Evolutionary conservation across 208 protist genomes (phyloP), one percentile per base, ranked within the genome.

Genomic region (Wallacemonas sp.): DNA sequence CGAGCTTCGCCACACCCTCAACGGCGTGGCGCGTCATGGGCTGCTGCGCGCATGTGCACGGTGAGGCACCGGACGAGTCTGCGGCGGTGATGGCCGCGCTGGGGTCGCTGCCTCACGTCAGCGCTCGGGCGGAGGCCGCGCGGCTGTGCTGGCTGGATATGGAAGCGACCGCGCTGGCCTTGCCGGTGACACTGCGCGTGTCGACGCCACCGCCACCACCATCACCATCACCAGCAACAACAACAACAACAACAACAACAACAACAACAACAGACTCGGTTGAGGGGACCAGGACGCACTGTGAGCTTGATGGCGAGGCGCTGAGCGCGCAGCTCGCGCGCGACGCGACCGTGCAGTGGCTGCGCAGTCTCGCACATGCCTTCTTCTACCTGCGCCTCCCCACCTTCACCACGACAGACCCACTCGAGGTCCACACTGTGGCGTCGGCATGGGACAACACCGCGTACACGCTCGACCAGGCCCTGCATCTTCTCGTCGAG

Each of bases 281-380:
- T n/a, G n/a, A n/a, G n/a, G 10, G 12, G 10, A 48, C 42, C 11
- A 12, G 8, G 36, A 4, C 36, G 36, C 36, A 23, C 11, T 22
- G 42, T 23, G 42, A 23, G 48, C 48, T 55, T 8, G 48, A 55
- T 22, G 48, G 7, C 3, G 25, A 14, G n/a, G 52, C 26, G 26
- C 16, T 59, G 52, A 3, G 29, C 20, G 31, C 18, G 14, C 52
- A 59, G 52, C 52, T 59, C 14, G 16, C 7, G 52, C 52, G 52
- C n/a, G 52, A 59, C 31, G 18, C 16, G 4, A 44, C 31, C 5
- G 52, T 59, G 11, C 52, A 59, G 31, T 59, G 52, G 52, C 31
- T 59, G 11, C 52, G 52, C 10, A 25, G 11, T 29, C 8, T 33
- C 52, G 52, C 52, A 36, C 52, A 42, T n/a, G 1, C 26, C n/a